Base-by-base conservation (phyloP, 495 filamentous ascomycete species). In the Hyaloscypha bicolor region DNA sequence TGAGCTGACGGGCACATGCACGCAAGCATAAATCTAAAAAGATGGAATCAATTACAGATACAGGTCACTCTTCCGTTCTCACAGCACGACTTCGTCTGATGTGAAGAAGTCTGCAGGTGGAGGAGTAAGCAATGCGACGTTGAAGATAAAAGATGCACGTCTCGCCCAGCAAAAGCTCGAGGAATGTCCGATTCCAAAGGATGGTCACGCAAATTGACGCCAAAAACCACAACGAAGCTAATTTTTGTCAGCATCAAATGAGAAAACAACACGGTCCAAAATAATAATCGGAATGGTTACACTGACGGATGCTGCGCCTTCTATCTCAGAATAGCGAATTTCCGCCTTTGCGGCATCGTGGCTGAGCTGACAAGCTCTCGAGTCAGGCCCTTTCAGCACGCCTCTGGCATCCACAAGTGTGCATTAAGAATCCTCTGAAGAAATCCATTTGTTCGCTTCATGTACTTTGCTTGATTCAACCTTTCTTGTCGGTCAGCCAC, bases 381-480 rank as follows among this genome's bases (percentile, higher is more conserved):
- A 60, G 25, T 39, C 35, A 35, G 14, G 42, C 57, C 9, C 8
- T 21, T 60, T 32, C 57, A 60, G 57, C 57, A 60, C 57, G 30
- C 31, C 33, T 16, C 19, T 35, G 14, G 30, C 57, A 33, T 32
- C 57, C 29, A 60, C 32, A 60, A 33, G 22, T 14, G 42, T 14
- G 42, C 11, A 19, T 48, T 4, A 6, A 48, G 9, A 4, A 29
- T 33, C 30, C 21, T 9, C 30, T 56, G 30, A 25, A 56, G 19
- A 9, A 56, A 6, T 29, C 19, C 53, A 9, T 33, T 32, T 33
- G 30, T 30, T 33, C 57, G n/a, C 31, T 32, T 60, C 11, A 55
- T 22, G 25, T 25, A 5, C 48, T 33, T 11, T 42, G 3, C 16
- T 48, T 48, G 16, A 48, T 48, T 16, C 42, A 6, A 14, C 1